Base-by-base conservation (phyloP, 2,329 filamentous ascomycete genomes). In the Calcarisporium arbuscula region DNA sequence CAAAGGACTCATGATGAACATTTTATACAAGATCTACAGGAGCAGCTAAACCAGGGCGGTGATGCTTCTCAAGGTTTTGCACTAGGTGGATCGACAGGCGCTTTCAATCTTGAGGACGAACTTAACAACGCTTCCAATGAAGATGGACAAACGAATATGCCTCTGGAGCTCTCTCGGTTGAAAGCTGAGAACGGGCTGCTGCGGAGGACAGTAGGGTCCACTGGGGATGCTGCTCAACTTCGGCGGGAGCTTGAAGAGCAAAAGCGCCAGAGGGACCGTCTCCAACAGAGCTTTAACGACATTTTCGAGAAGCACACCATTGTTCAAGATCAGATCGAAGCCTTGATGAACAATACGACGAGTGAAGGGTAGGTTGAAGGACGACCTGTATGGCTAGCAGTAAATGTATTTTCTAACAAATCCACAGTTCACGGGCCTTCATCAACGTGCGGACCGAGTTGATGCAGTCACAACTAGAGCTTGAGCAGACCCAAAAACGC, bases 121-220 rank as follows among this genome's bases (percentile, higher is more conserved):
- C 63, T 82, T 5, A 69, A 74, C 33, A 64, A 64, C 38, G 67
- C 69, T 17, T 51, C 53, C 26, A 60, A 62, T 39, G 58, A 63
- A 6, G 56, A 57, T 23, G 48, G 43, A 10, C 54, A 58, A 10
- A 50, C 56, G 9, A 64, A 62, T 34, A 56, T 72, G 31, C 62
- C 65, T 9, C 54, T 76, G 14, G 72, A 77, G 48, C 51, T 77
- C 16, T 73, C 73, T 19, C 68, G 77, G 21, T 59, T 82, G 30
- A 75, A 72, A 49, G 72, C 77, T 6, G 78, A 82, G 53, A 80
- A 78, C 45, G 67, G 70, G 22, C 53, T 80, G 7, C 58, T 81
- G 10, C 70, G 70, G 39, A 72, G 65, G 41, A 74, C 67, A 32
- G 61, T 74, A 33, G 67, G 67, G 8, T 69, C 68, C 7, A 67